Percentiles rank a stretch among this genome's conserved stretches.
Conservation (phyloP, 208 protist species). For the Trypanosomatidae sp. region DNA sequence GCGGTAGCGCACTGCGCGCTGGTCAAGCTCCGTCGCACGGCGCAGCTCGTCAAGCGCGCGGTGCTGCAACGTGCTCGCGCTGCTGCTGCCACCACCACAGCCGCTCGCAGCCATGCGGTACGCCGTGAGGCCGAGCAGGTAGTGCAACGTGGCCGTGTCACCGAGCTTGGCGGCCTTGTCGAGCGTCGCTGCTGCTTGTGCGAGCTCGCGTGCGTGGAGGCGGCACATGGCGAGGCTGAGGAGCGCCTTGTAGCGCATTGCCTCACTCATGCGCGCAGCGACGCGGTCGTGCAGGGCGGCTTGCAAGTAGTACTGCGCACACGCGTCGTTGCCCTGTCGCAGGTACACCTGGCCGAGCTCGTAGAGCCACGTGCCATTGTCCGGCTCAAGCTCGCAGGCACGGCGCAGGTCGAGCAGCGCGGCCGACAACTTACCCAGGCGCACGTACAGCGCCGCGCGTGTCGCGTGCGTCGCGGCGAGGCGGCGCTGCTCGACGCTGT, state of each 20-base stretch:
- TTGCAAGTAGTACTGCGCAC: slow-evolving; percentile 33
- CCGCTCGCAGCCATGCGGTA: too few relatives aligned
- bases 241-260: slow-evolving; percentile 18
- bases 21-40: too few relatives aligned
- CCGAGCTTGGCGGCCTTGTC: slow-evolving; percentile 44
- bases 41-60: too few relatives aligned
- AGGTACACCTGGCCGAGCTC: slow-evolving; percentile 52
- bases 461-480: slow-evolving; percentile 43
- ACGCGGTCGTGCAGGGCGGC: slow-evolving; percentile 29
- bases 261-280: slow-evolving; percentile 17
- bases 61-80: too few relatives aligned
- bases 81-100: too few relatives aligned
- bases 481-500: slow-evolving; percentile 19
- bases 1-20: too few relatives aligned
- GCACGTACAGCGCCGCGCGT: slow-evolving; percentile 31
- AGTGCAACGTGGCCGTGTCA: slow-evolving; percentile 37
- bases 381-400: slow-evolving; percentile 58
- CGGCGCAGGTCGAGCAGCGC: slow-evolving; percentile 45
- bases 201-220: slow-evolving; percentile 19
- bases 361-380: slow-evolving; percentile 76
- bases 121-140: slow-evolving; percentile 59
- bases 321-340: slow-evolving; percentile 10
- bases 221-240: slow-evolving; percentile 27
- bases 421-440: slow-evolving; percentile 29
- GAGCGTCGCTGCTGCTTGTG: slow-evolving; percentile 19